Evolutionary conservation across 495 filamentous ascomycete species (phyloP).

Genomic region (Aspergillus saccharolyticus): DNA sequence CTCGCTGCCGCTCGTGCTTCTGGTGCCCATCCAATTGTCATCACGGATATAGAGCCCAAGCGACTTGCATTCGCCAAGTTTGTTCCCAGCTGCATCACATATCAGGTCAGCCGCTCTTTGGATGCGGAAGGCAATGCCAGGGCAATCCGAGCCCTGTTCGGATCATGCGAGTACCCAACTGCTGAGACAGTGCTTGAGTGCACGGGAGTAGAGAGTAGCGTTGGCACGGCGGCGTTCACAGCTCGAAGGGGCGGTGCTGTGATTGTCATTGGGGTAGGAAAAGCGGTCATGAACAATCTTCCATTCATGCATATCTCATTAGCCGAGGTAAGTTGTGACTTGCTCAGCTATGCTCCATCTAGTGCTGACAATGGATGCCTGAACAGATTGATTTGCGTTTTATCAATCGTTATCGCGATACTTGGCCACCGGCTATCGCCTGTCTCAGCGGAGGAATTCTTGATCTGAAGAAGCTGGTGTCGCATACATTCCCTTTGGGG

Average conservation of each 20-base stretch:
- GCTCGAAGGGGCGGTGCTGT: conserved; percentile 54
- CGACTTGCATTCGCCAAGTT: conserved; percentile 57
- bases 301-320: conserved; percentile 64
- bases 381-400: conserved; percentile 56
- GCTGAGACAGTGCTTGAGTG: conserved; percentile 58
- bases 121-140: conserved; percentile 47
- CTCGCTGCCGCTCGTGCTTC: conserved; percentile 54
- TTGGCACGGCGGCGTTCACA: conserved; percentile 52
- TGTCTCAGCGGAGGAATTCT: conserved; percentile 44
- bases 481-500: conserved; percentile 59
- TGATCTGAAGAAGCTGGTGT: conserved; percentile 60
- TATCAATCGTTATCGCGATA: conserved; percentile 60
- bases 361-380: conserved; percentile 1
- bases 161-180: conserved; percentile 42
- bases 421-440: conserved; percentile 54
- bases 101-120: conserved; percentile 42
- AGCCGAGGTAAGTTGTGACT: conserved; percentile 36
- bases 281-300: conserved; percentile 54
- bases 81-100: conserved; percentile 49
- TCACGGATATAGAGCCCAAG: conserved; percentile 54
- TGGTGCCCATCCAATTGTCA: conserved; percentile 59
- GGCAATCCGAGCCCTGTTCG: conserved; percentile 49
- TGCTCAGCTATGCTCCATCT: neutral
- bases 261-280: conserved; percentile 61
- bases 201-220: conserved; percentile 57